phyloP scores from a whole-genome alignment of 768 basidiomycete species.

The Candolleomyces efflorescens region DNA sequence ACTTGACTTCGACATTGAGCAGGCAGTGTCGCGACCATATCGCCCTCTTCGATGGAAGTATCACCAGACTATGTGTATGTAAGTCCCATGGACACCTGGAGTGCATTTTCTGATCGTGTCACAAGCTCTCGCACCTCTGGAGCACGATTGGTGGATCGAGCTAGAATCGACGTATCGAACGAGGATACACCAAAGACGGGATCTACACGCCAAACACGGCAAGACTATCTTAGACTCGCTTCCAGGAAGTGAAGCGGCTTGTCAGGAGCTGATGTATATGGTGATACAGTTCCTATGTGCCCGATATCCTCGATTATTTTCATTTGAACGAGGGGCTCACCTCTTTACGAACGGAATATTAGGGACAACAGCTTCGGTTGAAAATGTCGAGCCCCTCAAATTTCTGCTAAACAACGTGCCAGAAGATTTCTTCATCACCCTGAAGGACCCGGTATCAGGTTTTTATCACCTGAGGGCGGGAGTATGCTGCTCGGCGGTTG shows the following conservation, averaged over 20 bases:
- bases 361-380: slow-evolving; percentile 22
- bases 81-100: neutral
- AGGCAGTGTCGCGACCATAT: slow-evolving; percentile 45
- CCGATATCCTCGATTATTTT: slow-evolving; percentile 54
- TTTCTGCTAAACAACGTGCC: slow-evolving; percentile 49
- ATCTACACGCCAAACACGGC: slow-evolving; percentile 34
- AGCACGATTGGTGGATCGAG: slow-evolving; percentile 55
- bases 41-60: slow-evolving; percentile 54
- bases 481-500: slow-evolving; percentile 43
- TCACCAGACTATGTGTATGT: slow-evolving; percentile 52
- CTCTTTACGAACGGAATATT: slow-evolving; percentile 43
- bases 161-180: slow-evolving; percentile 47
- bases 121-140: slow-evolving; percentile 42
- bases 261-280: slow-evolving; percentile 51
- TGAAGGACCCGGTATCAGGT: slow-evolving; percentile 37
- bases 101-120: neutral
- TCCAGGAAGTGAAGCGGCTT: slow-evolving; percentile 46
- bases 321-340: slow-evolving; percentile 27
- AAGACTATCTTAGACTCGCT: slow-evolving; percentile 39
- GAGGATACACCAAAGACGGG: slow-evolving; percentile 38
- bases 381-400: slow-evolving; percentile 28
- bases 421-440: slow-evolving; percentile 46
- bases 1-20: slow-evolving; percentile 37
- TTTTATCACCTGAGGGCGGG: slow-evolving; percentile 42
- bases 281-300: slow-evolving; percentile 52